Base-by-base conservation (phyloP, 345 rosid species). In the Corymbia maculata region DNA sequence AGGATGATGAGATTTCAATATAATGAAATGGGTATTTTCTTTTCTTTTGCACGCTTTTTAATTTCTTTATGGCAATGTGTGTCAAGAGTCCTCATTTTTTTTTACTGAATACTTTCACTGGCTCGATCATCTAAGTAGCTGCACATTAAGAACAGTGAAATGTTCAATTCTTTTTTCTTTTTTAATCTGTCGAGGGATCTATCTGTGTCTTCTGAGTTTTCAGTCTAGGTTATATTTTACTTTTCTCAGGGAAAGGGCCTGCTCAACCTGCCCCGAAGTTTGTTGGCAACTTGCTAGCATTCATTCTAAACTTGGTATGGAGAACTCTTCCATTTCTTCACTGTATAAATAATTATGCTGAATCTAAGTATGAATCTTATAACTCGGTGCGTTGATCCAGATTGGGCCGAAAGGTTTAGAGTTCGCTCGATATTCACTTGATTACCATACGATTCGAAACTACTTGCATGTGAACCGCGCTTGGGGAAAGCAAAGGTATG, bases 361-460 rank as follows among this genome's bases (percentile, higher is more conserved):
- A 90, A 75, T 51, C 68, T 4, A 26, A 42, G 84, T 75, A 19
- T 21, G 47, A 75, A 19, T 42, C 84, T 75, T 21, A 42, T 42
- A 87, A 57, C 51, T 79, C 24, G 15, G 42, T 53, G n/a, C 22
- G 55, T 88, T 68, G 87, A 68, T 91, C 88, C 93, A 96, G 99
- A 92, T 97, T 92, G 97, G 99, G 42, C 99, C 99, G 4, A 97
- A 95, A 91, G 99, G 99, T 88, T 92, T 97, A 88, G 99, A 97
- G 93, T 97, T 96, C 90, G 99, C 99, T 24, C 96, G 98, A 68
- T 97, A 96, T 93, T 97, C 98, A 42, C 96, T 96, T 16, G 99
- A 97, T 90, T 97, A 97, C 93, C 99, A 96, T 92, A 97, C 99
- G 9, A 96, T 97, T 90, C 93, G 99, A 92, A 97, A 97, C 93